These are phyloP conservation scores for Ophiosphaerella narmari DNA, from an alignment of 2,329 filamentous ascomycete genomes.

Conservation along the genomic window DNA sequence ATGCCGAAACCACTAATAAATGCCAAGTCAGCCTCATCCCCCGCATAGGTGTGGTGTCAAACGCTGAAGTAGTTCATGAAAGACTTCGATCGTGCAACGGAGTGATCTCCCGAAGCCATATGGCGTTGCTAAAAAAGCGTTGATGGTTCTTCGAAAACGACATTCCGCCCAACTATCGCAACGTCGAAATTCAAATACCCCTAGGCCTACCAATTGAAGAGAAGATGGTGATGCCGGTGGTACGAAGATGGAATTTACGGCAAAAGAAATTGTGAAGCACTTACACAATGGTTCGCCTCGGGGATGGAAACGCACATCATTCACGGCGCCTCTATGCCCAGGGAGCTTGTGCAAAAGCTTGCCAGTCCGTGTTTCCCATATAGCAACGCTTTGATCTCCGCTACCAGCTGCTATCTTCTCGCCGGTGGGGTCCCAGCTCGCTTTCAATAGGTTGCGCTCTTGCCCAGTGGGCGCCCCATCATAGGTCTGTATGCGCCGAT, in stretches of 20 bases:
- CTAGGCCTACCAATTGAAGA: too few relatives aligned
- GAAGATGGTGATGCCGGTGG: not conserved
- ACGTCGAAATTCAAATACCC: too few relatives aligned
- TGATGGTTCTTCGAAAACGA: too few relatives aligned
- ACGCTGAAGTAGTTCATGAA: slow-evolving; percentile 17
- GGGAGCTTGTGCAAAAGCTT: slow-evolving; percentile 94
- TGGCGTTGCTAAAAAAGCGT: too few relatives aligned
- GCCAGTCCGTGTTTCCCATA: slow-evolving; percentile 88
- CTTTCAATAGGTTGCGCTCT: slow-evolving; percentile 89
- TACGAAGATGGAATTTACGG: not conserved
- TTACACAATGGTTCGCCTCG: slow-evolving; percentile 84
- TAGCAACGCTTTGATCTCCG: slow-evolving; percentile 85
- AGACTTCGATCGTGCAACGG: not conserved
- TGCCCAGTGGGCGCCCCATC: slow-evolving; percentile 87
- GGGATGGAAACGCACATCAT: slow-evolving; percentile 90
- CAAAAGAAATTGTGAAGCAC: slow-evolving; percentile 45
- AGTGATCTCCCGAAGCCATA: not conserved
- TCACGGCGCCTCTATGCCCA: slow-evolving; percentile 92
- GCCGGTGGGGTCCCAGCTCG: slow-evolving; percentile 86
- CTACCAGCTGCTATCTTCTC: slow-evolving; percentile 87
- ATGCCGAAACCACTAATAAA: slow-evolving; percentile 77
- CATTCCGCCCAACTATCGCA: too few relatives aligned
- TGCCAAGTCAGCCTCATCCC: slow-evolving; percentile 35
- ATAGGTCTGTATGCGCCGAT: slow-evolving; percentile 83
- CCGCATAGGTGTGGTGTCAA: not conserved